A percentile compares a stretch with the other conserved stretches of the same genome.
phyloP scores from a whole-genome alignment of 495 filamentous ascomycete species.

The Neurospora sp. region DNA sequence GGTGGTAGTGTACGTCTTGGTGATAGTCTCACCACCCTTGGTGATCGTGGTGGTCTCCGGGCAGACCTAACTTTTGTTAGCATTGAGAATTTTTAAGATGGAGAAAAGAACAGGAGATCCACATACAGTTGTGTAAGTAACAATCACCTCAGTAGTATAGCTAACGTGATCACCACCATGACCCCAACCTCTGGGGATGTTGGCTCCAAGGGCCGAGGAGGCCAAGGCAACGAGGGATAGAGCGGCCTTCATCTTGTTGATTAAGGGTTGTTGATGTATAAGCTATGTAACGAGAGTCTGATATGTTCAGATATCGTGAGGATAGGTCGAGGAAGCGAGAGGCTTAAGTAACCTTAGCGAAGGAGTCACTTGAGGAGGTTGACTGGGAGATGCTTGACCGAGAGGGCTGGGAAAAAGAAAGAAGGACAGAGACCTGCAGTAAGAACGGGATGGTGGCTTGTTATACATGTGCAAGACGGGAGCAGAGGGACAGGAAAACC shows the following conservation, averaged over 20 bases:
- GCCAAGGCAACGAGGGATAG: slow-evolving; percentile 30
- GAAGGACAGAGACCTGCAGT: neutral
- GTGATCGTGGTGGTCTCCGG: slow-evolving; percentile 33
- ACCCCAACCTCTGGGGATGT: slow-evolving; percentile 10
- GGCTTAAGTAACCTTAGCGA: slow-evolving; percentile 38
- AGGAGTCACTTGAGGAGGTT: slow-evolving; percentile 31
- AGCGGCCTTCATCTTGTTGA: slow-evolving; percentile 31
- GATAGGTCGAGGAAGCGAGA: slow-evolving; percentile 12
- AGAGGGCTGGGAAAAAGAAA: slow-evolving; percentile 13
- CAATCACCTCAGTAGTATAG: slow-evolving; percentile 27
- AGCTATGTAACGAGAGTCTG: slow-evolving; percentile 15
- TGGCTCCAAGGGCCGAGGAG: slow-evolving; percentile 27
- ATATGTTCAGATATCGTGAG: neutral
- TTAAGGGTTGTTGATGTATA: slow-evolving; percentile 1
- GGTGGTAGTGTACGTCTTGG: slow-evolving; percentile 38
- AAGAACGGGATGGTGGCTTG: slow-evolving; percentile 16
- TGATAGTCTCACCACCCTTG: slow-evolving; percentile 25
- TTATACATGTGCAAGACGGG: slow-evolving; percentile 20
- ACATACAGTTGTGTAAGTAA: slow-evolving; percentile 28
- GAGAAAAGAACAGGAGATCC: neutral
- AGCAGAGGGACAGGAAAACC: neutral
- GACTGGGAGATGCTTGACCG: slow-evolving; percentile 11
- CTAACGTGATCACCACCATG: slow-evolving; percentile 21
- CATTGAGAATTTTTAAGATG: no score
- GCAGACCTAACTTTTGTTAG: slow-evolving; percentile 14